Evolutionary conservation across 345 rosid genomes (phyloP).

Genomic region (Sisymbrium altissimum): DNA sequence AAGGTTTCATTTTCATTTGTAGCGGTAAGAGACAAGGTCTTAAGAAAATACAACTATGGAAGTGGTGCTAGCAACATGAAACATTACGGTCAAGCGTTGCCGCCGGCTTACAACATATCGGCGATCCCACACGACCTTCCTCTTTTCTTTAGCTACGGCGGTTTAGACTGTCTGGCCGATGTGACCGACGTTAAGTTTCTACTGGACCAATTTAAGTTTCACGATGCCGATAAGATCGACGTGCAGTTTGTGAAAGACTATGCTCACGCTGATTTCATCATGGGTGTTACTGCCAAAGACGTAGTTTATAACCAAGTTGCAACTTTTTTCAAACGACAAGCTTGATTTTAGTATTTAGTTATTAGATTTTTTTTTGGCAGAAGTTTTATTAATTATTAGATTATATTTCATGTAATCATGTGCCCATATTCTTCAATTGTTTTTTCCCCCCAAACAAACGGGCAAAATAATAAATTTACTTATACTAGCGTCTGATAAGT

Average conservation of each 20-base stretch:
- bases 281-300: conserved; percentile 83
- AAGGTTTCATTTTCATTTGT: conserved; percentile 5
- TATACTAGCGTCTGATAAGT: background rate
- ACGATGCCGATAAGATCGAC: conserved; percentile 54
- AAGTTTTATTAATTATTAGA: background rate
- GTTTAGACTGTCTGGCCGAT: conserved; percentile 64
- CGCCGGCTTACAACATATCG: conserved; percentile 74
- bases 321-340: conserved; percentile 54
- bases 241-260: conserved; percentile 63
- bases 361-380: background rate
- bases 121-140: conserved; percentile 69
- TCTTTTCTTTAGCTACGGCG: conserved; percentile 74
- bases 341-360: background rate
- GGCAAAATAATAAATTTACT: background rate
- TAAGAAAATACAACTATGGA: conserved; percentile 78
- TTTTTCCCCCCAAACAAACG: background rate
- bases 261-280: conserved; percentile 86
- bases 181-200: conserved; percentile 54
- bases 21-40: conserved; percentile 60
- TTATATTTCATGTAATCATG: background rate
- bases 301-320: conserved; percentile 58
- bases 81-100: conserved; percentile 58
- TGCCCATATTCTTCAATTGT: background rate
- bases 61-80: conserved; percentile 39
- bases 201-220: conserved; percentile 61